Evolutionary conservation across 2,329 filamentous ascomycete species (phyloP).

Genomic region (Penicillium nordicum): DNA sequence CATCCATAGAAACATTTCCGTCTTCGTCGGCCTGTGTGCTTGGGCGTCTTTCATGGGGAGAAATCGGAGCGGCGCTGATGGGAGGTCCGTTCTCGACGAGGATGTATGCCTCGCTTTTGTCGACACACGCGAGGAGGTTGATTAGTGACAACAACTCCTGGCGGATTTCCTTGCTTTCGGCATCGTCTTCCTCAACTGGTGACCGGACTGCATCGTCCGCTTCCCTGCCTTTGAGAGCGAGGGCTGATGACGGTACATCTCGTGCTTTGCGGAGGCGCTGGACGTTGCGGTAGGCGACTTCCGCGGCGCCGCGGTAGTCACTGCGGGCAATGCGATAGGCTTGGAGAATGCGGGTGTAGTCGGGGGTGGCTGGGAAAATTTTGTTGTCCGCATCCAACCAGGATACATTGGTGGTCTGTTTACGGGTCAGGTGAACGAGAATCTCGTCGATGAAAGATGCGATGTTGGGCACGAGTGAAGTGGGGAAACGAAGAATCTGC

Average conservation of each 20-base stretch:
- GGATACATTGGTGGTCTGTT: constrained; percentile 60
- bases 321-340: constrained; percentile 80
- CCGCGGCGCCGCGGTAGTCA: constrained; percentile 77
- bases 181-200: constrained; percentile 40
- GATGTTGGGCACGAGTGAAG: constrained; percentile 61
- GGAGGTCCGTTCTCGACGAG: constrained; percentile 48
- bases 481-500: constrained; percentile 69
- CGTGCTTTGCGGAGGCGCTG: constrained; percentile 47
- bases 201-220: constrained; percentile 25
- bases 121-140: constrained; percentile 85
- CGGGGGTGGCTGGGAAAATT: constrained; percentile 47
- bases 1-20: constrained; percentile 40
- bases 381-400: constrained; percentile 38
- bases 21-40: constrained; percentile 43
- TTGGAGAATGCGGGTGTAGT: constrained; percentile 87
- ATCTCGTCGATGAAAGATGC: constrained; percentile 75
- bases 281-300: constrained; percentile 55
- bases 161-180: constrained; percentile 52
- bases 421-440: constrained; percentile 67
- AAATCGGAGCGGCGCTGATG: not conserved
- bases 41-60: constrained; percentile 46
- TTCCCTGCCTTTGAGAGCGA: constrained; percentile 38
- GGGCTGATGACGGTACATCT: constrained; percentile 32
- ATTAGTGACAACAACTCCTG: constrained; percentile 86
- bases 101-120: constrained; percentile 74